Base-by-base conservation (phyloP, 768 basidiomycete species). In the Tricholoma furcatifolium region DNA sequence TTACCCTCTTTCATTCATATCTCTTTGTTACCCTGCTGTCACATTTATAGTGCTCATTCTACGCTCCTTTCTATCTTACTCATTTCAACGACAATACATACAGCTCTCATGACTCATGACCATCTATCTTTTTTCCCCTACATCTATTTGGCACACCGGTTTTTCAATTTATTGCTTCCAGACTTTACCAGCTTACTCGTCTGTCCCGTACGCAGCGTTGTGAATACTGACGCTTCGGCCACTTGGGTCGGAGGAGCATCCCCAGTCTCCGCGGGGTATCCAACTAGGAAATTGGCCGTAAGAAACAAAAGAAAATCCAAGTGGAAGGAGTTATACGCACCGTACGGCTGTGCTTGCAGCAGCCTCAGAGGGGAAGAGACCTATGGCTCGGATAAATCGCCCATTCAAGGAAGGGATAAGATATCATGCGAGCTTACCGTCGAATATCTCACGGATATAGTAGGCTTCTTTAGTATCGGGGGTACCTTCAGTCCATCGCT, bases 401-500 rank as follows among this genome's bases (percentile, higher is more conserved):
- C 31, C 4, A 39, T 14, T 5, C 46, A 21, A n/a, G 36, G 18
- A 40, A n/a, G 17, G 21, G n/a, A n/a, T 32, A 38, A 18, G 56
- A 15, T 39, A 49, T 44, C 17, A 50, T 51, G 42, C 44, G 46
- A 23, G 58, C 72, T 65, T 65, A 84, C 89, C 74, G 67, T 98
- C 92, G 63, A 99, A 99, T 48, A 93, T 80, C 52, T 98, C 88
- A 51, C 94, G 83, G 65, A 98, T 90, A 61, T 81, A 84, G 71
- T 95, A 98, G 0, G 91, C 97, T 71, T 99, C 97, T 70, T 98
- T 98, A 20, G 97, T 98, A 60, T 94, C 91, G 5, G 97, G 95
- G 0, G 88, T 86, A 61, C 85, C 87, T 53, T 80, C 69, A 9
- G 87, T 69, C 85, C 87, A 99, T 51, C 91, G 82, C 64, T 88